These are phyloP conservation scores for Fomes fomentarius DNA, from an alignment of 1,284 basidiomycete species.

Conservation along the genomic window DNA sequence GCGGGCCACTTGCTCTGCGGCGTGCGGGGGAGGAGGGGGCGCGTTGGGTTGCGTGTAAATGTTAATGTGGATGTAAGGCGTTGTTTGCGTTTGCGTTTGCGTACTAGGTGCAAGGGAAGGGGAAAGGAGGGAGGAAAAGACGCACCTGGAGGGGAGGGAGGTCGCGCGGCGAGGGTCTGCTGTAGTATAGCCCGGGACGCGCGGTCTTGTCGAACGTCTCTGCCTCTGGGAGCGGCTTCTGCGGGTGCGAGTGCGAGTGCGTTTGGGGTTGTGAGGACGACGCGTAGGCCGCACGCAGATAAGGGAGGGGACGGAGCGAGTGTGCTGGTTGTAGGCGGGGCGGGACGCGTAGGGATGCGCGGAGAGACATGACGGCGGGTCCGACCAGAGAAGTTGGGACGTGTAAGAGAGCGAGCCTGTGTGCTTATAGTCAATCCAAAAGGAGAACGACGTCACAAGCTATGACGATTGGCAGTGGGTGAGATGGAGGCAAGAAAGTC, in stretches of 20 bases:
- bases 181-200: conserved; percentile 39
- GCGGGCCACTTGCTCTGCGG: conserved; percentile 60
- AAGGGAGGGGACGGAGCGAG: not conserved
- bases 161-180: conserved; percentile 40
- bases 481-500: not conserved
- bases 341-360: conserved; percentile 12
- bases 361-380: conserved; percentile 22
- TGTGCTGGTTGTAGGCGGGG: conserved; percentile 2
- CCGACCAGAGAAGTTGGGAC: not conserved
- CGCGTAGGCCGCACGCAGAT: conserved; percentile 13
- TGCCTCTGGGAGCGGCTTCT: conserved; percentile 30
- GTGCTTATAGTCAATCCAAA: too few species aligned
- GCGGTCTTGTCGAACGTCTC: conserved; percentile 39
- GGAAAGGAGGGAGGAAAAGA: not conserved
- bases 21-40: not conserved
- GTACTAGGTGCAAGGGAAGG: too few species aligned
- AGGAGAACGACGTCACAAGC: too few species aligned
- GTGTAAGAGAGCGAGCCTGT: not conserved
- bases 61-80: too few species aligned
- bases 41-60: not conserved
- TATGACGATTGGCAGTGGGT: not conserved
- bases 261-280: conserved; percentile 24
- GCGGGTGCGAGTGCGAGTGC: conserved; percentile 15
- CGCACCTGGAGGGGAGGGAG: conserved; percentile 47
- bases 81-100: too few species aligned